These are phyloP conservation scores for Spiromastix sp. DNA, from an alignment of 2,329 filamentous ascomycete species.

Conservation along the genomic window DNA sequence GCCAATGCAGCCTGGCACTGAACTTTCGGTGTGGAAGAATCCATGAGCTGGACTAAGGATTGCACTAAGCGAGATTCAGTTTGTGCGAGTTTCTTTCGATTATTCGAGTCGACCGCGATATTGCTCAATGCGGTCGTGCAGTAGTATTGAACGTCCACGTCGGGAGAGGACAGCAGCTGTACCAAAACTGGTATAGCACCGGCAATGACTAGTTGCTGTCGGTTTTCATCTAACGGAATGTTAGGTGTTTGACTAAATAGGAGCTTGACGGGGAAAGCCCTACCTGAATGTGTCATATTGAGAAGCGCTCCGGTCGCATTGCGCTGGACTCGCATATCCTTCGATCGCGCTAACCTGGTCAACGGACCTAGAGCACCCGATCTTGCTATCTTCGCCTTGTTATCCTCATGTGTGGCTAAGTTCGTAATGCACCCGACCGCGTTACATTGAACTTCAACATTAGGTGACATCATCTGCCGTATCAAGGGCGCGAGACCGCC, in stretches of 20 bases:
- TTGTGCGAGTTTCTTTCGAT: slow-evolving; percentile 81
- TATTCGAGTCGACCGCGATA: slow-evolving; percentile 87
- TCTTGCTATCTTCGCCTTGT: slow-evolving; percentile 95
- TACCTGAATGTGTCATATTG: slow-evolving; percentile 99
- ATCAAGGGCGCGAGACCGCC: slow-evolving; percentile 86
- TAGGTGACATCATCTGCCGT: slow-evolving; percentile 94
- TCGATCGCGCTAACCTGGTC: slow-evolving; percentile 87
- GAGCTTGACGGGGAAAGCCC: neutral
- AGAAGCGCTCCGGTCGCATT: slow-evolving; percentile 93
- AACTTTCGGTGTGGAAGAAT: slow-evolving; percentile 92
- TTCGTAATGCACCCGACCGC: slow-evolving; percentile 98
- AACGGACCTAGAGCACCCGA: slow-evolving; percentile 87
- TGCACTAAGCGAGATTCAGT: slow-evolving; percentile 87
- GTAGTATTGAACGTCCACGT: slow-evolving; percentile 98
- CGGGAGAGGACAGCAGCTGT: slow-evolving; percentile 80
- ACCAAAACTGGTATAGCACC: slow-evolving; percentile 97
- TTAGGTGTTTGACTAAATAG: slow-evolving; percentile 2
- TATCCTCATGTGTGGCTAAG: slow-evolving; percentile 93
- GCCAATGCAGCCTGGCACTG: slow-evolving; percentile 95
- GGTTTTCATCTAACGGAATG: slow-evolving; percentile 69
- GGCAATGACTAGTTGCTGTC: slow-evolving; percentile 92
- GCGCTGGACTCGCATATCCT: slow-evolving; percentile 95
- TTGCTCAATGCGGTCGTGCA: slow-evolving; percentile 98
- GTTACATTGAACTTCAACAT: slow-evolving; percentile 98
- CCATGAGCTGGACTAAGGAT: slow-evolving; percentile 91